Conservation (phyloP, 768 basidiomycete species). For the Termitomyces titanicus region DNA sequence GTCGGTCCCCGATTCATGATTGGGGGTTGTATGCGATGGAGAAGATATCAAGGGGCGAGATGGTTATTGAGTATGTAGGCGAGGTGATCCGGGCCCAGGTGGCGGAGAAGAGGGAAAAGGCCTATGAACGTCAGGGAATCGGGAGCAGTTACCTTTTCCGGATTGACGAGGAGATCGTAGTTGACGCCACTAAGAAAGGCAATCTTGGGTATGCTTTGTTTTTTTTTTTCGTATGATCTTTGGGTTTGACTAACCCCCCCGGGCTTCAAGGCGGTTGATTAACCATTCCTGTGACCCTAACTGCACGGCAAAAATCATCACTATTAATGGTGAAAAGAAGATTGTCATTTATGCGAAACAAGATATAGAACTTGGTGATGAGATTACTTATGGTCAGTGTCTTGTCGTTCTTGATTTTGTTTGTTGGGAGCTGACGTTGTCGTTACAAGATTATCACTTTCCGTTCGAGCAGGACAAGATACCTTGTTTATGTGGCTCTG, state of each 20-base stretch:
- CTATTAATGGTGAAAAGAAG: constrained; percentile 91
- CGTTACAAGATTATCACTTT: constrained; percentile 88
- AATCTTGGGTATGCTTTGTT: constrained; percentile 81
- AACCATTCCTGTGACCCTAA: constrained; percentile 99
- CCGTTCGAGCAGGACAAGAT: constrained; percentile 99
- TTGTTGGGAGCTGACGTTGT: neutral
- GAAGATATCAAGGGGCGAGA: constrained; percentile 87
- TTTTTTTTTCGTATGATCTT: constrained; percentile 6
- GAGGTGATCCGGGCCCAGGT: constrained; percentile 94
- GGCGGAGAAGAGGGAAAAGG: constrained; percentile 95
- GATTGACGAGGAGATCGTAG: constrained; percentile 96
- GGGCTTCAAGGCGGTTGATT: constrained; percentile 74
- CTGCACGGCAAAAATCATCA: constrained; percentile 88
- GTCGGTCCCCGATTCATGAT: constrained; percentile 93
- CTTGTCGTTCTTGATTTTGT: neutral
- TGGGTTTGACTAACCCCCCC: constrained; percentile 11
- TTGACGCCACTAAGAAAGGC: constrained; percentile 99
- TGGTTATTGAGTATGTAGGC: constrained; percentile 99
- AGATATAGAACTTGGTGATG: constrained; percentile 93
- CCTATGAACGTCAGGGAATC: constrained; percentile 95
- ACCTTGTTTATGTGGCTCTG: constrained; percentile 86
- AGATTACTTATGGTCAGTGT: constrained; percentile 89
- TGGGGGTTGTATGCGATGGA: constrained; percentile 99
- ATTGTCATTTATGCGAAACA: constrained; percentile 99
- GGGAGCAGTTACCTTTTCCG: constrained; percentile 97